These are phyloP conservation scores for Fusarium udum DNA, from an alignment of 2,329 filamentous ascomycete genomes.

Conservation along the genomic window DNA sequence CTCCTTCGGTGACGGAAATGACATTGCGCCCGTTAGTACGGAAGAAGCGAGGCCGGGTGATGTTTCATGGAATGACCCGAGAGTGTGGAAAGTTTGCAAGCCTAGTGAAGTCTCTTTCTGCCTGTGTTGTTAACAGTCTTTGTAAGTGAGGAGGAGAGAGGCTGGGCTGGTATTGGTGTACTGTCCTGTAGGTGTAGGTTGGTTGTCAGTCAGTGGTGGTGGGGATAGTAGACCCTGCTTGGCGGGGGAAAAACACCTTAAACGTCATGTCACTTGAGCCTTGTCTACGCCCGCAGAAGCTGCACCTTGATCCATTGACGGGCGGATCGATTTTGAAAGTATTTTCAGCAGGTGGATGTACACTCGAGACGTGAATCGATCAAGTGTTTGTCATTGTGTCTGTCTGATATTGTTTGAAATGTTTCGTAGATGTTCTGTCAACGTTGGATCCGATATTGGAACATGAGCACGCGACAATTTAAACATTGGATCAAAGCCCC, in stretches of 20 bases:
- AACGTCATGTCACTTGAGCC: conserved; percentile 32
- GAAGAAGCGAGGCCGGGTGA: background rate
- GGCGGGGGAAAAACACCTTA: conserved; percentile 11
- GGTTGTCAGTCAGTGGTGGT: conserved; percentile 1
- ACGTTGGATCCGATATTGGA: conserved; percentile 9
- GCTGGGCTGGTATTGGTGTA: background rate
- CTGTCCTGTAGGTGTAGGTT: background rate
- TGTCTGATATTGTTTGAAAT: background rate
- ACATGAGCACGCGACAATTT: conserved; percentile 34
- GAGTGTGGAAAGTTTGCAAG: conserved; percentile 25
- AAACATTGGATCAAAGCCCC: conserved; percentile 13
- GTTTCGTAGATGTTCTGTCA: too few species aligned
- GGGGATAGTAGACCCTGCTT: conserved; percentile 22
- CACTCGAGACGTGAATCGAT: background rate
- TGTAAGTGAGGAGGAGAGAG: conserved; percentile 1
- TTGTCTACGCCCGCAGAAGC: conserved; percentile 38
- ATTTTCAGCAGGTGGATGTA: background rate
- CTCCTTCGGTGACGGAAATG: background rate
- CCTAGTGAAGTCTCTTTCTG: background rate
- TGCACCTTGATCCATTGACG: conserved; percentile 38
- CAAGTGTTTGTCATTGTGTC: background rate
- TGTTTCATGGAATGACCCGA: conserved; percentile 29
- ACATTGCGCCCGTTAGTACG: conserved; percentile 8
- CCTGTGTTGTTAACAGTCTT: background rate
- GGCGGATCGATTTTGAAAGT: conserved; percentile 12